phyloP scores from a whole-genome alignment of 805 yeast species.

The Zygosaccharomyces kombuchaensis region DNA sequence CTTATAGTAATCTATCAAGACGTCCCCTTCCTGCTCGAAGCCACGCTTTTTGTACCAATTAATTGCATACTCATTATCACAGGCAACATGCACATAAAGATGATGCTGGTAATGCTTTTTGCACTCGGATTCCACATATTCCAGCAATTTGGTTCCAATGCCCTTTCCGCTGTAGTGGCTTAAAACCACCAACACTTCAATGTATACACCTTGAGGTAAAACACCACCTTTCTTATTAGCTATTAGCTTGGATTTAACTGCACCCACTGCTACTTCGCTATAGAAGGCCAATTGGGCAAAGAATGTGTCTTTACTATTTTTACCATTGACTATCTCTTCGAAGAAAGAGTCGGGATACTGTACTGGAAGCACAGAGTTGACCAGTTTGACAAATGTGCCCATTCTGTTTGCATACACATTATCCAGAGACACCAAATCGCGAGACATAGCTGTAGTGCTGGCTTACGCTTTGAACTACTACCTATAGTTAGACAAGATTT shows the following conservation, averaged over 20 bases:
- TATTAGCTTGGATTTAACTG: slow-evolving; percentile 54
- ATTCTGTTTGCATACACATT: slow-evolving; percentile 28
- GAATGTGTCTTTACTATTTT: slow-evolving; percentile 17
- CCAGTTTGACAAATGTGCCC: slow-evolving; percentile 24
- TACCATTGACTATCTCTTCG: slow-evolving; percentile 19
- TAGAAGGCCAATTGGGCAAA: slow-evolving; percentile 45
- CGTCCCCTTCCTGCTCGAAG: slow-evolving; percentile 39
- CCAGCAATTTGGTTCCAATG: slow-evolving; percentile 56
- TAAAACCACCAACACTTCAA: slow-evolving; percentile 66
- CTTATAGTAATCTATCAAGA: slow-evolving; percentile 43
- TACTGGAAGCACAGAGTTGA: slow-evolving; percentile 19
- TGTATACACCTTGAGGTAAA: slow-evolving; percentile 52
- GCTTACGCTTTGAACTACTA: background rate
- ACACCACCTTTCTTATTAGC: slow-evolving; percentile 37
- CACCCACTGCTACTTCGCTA: slow-evolving; percentile 79
- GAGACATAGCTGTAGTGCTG: slow-evolving; percentile 15
- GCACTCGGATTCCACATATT: slow-evolving; percentile 54
- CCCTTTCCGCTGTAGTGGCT: slow-evolving; percentile 58
- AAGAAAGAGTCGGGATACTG: slow-evolving; percentile 23
- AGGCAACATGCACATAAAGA: slow-evolving; percentile 50
- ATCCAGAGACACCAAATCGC: slow-evolving; percentile 21
- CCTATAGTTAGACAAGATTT: background rate
- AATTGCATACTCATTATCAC: slow-evolving; percentile 40
- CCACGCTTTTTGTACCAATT: slow-evolving; percentile 52
- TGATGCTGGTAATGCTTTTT: slow-evolving; percentile 41